Evolutionary conservation across 352 stramenopile genomes (phyloP), one percentile per base, ranked within the genome.

Genomic region (Phytophthora vignae): DNA sequence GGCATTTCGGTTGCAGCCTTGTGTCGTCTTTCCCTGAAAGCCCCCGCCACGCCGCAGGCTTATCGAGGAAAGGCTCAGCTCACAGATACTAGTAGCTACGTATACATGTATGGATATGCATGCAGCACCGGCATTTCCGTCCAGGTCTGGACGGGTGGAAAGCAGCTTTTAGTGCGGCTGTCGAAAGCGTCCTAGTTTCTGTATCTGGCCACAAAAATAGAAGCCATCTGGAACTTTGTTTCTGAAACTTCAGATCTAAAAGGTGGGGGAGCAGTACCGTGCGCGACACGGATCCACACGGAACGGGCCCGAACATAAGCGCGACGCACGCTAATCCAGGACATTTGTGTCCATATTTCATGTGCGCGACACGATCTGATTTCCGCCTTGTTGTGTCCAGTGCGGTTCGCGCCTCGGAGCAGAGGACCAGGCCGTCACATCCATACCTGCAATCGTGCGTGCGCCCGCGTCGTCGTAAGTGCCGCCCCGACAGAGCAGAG

Each of bases 361-460:
- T 50, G 42, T 50, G 42, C 15, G 14, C 42, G 15, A 50, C 42
- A 38, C 31, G n/a, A 4, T 49, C n/a, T 46, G 52, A 64, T 52
- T 38, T 25, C 6, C 53, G 60, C 56, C 7, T 57, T 71, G 11
- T 54, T 29, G 8, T 54, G 48, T 54, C 48, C 17, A 2, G 42
- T 15, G n/a, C 52, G 17, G 52, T 58, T 21, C 52, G 29, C 14
- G 7, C 33, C 68, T 73, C 33, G 22, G n/a, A 42, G 36, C 36
- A 42, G 14, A 42, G 15, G 10, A 11, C 60, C 56, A 44, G 22
- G 44, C 19, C 57, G 55, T 55, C 46, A 71, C 52, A 68, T 59
- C 49, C 65, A 59, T 72, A 72, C 65, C 25, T 19, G 44, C 54
- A 57, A 64, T 60, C 64, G 55, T 49, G 54, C 62, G 62, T 53